Base-by-base conservation (phyloP, 768 basidiomycete species). In the Phanerochaete carnosa region DNA sequence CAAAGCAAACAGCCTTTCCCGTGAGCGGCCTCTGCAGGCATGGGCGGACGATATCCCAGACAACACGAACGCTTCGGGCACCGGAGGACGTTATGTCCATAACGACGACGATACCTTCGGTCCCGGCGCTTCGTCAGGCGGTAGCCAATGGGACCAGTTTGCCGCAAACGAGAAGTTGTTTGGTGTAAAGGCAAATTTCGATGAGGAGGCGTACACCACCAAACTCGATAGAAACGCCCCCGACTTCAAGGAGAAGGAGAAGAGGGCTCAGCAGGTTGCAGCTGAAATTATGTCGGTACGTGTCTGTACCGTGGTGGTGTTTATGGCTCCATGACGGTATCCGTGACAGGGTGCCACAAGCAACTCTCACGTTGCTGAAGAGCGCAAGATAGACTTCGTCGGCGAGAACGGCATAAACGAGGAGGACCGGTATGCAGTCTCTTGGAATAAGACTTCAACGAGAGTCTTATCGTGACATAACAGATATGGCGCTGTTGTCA, bases 181-280 rank as follows among this genome's bases (percentile, higher is more conserved):
- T 70, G 97, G 97, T 25, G 87, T 96, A 63, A 94, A 81, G 68
- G 94, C 94, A 9, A 85, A 84, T 66, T 99, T 93, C 74, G 89
- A 96, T 68, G 97, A 99, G 76, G 92, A 96, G 59, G 70, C 87
- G 33, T 99, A 99, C 73, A 98, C 97, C 12, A 98, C 96, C 19
- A 94, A 87, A 75, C 80, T 99, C 47, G 93, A 98, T 70, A 85
- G 92, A 64, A 83, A 76, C 57, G 89, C 85, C 7, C 83, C 89
- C 23, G 95, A 95, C 73, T 99, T 82, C 73, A 92, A 89, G 76
- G 92, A 94, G 75, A 83, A 86, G 62, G 95, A 98, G 73, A 83
- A 86, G 63, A 86, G 89, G 73, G 97, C 97, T 4, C 89, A 88
- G 70, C 84, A 83, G 65, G 83, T 98, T 65, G 97, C 96, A 11